Percentiles rank a stretch among this genome's conserved stretches.
These are phyloP conservation scores for Podospora fimiseda DNA, from an alignment of 495 filamentous ascomycete species.

Conservation along the genomic window DNA sequence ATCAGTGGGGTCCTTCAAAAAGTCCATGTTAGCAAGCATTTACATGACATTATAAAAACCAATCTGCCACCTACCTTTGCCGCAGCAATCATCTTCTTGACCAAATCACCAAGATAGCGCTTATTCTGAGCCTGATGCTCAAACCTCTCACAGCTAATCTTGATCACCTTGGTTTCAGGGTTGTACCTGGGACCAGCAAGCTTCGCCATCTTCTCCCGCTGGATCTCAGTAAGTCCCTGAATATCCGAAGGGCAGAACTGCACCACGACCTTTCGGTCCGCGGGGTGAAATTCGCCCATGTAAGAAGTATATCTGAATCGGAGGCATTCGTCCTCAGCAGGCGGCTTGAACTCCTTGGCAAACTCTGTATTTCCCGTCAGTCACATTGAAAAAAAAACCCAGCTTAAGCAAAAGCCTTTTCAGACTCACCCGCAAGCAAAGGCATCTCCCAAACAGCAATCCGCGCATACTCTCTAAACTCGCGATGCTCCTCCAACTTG, in stretches of 20 bases:
- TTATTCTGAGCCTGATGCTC: constrained; percentile 91
- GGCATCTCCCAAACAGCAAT: constrained; percentile 96
- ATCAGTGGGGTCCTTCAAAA: constrained; percentile 57
- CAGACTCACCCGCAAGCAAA: constrained; percentile 66
- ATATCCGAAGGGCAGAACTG: constrained; percentile 71
- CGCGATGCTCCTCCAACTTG: constrained; percentile 83
- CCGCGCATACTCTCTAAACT: constrained; percentile 80
- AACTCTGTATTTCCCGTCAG: constrained; percentile 50
- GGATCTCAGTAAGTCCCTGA: constrained; percentile 51
- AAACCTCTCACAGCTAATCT: constrained; percentile 88
- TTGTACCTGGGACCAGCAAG: constrained; percentile 85
- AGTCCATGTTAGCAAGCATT: background rate
- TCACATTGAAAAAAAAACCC: background rate
- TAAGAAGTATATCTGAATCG: constrained; percentile 97
- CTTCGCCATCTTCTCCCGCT: constrained; percentile 79
- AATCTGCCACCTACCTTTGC: constrained; percentile 50
- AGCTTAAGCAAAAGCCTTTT: background rate
- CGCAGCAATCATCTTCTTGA: constrained; percentile 65
- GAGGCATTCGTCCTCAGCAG: constrained; percentile 57
- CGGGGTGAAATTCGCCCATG: constrained; percentile 89
- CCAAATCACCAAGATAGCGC: constrained; percentile 74
- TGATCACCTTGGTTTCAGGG: constrained; percentile 72
- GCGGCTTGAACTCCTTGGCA: constrained; percentile 71
- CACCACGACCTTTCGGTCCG: constrained; percentile 85
- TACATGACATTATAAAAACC: too few species aligned